Conservation (phyloP, 345 rosid genomes). For the Rhodomyrtus tomentosa region DNA sequence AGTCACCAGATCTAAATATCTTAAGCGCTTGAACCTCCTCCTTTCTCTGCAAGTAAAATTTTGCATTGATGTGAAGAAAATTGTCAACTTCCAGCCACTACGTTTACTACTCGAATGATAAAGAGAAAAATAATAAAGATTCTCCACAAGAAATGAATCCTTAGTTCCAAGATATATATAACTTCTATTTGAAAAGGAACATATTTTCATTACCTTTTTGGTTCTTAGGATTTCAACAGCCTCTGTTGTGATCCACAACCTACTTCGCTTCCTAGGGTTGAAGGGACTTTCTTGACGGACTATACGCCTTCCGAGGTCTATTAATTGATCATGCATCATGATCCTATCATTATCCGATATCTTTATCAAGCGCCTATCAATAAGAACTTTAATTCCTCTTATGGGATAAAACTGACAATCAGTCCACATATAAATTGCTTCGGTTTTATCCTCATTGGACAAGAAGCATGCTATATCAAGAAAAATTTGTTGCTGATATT, state of each 20-base stretch:
- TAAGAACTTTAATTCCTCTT: background rate
- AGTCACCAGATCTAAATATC: background rate
- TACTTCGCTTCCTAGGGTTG: background rate
- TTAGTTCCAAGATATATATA: too few relatives aligned
- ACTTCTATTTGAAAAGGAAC: too few relatives aligned
- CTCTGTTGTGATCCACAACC: background rate
- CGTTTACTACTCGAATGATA: background rate
- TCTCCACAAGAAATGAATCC: too few relatives aligned
- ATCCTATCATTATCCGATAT: background rate
- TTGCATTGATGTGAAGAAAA: background rate
- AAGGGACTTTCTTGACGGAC: rapidly evolving
- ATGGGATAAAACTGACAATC: background rate
- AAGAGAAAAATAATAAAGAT: too few relatives aligned
- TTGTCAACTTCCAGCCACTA: background rate
- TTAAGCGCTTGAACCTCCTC: background rate
- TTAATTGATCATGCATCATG: background rate
- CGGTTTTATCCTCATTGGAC: background rate
- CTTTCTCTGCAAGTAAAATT: background rate
- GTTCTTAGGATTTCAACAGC: background rate
- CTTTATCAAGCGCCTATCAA: background rate
- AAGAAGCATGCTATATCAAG: background rate
- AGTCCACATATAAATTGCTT: background rate
- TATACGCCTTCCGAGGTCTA: background rate
- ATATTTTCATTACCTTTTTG: background rate
- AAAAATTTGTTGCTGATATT: background rate